Evolutionary conservation across 2,329 filamentous ascomycete genomes (phyloP).

Genomic region (Fusarium pseudoanthophilum): DNA sequence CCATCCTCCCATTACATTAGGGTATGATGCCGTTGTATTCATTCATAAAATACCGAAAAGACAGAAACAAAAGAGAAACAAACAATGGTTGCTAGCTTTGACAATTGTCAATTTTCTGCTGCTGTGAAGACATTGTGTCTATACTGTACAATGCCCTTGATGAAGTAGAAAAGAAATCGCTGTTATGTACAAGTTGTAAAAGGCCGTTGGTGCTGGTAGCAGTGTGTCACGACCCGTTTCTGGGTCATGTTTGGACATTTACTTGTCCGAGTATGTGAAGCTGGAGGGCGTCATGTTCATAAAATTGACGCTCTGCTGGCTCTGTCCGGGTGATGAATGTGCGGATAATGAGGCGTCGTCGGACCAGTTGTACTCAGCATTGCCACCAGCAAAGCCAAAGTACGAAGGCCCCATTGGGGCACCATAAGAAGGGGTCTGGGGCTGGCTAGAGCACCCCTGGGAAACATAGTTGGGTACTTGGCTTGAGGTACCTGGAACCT

Average conservation of each 20-base stretch:
- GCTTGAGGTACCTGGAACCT: constrained; percentile 54
- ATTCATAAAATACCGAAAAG: constrained; percentile 34
- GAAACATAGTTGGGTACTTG: constrained; percentile 58
- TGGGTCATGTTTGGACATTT: neutral
- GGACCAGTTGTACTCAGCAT: constrained; percentile 64
- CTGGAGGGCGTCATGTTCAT: constrained; percentile 50
- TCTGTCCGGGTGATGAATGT: constrained; percentile 49
- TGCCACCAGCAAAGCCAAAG: constrained; percentile 51
- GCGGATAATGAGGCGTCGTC: constrained; percentile 54
- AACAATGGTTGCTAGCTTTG: constrained; percentile 21
- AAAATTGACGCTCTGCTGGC: constrained; percentile 48
- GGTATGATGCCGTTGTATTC: constrained; percentile 41
- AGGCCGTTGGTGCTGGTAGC: constrained; percentile 8
- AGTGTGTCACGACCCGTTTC: neutral
- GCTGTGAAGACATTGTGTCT: constrained; percentile 11
- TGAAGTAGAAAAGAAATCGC: constrained; percentile 14
- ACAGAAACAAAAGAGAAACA: constrained; percentile 25
- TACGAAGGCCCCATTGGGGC: constrained; percentile 57
- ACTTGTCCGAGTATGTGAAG: constrained; percentile 43
- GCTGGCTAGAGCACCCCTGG: constrained; percentile 55
- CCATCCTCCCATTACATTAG: constrained; percentile 46
- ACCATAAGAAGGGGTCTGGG: constrained; percentile 60
- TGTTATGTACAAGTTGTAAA: constrained; percentile 28
- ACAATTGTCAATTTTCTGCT: constrained; percentile 13
- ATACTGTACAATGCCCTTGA: constrained; percentile 39